These are phyloP conservation scores for Russula ochroleuca DNA, from an alignment of 768 basidiomycete species.

Conservation along the genomic window DNA sequence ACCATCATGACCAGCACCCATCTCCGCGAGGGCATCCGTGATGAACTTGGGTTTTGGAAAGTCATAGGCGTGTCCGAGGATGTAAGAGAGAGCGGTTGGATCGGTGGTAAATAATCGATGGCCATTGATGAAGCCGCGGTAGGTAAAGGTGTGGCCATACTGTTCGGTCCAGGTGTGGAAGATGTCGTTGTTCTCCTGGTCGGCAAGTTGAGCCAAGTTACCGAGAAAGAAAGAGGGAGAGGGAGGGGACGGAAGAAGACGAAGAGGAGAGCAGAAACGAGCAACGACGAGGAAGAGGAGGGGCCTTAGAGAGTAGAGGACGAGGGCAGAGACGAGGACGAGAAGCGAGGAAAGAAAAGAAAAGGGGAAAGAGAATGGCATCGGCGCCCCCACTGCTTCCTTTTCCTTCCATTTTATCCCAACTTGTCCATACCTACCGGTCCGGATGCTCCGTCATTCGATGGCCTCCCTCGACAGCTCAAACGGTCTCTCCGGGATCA, in stretches of 20 bases:
- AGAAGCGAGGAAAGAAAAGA: slow-evolving; percentile 12
- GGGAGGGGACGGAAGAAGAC: slow-evolving; percentile 44
- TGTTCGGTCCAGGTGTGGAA: slow-evolving; percentile 43
- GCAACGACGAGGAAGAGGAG: slow-evolving; percentile 43
- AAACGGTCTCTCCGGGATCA: background rate
- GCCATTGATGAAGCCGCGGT: slow-evolving; percentile 50
- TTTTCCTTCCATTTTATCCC: background rate
- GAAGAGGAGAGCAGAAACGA: slow-evolving; percentile 47
- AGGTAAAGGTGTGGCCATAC: slow-evolving; percentile 50
- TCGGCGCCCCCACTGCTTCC: background rate
- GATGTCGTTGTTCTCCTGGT: slow-evolving; percentile 54
- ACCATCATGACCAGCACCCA: slow-evolving; percentile 49
- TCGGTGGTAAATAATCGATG: slow-evolving; percentile 57
- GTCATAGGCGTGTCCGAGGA: slow-evolving; percentile 52
- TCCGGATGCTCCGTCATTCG: too few relatives aligned
- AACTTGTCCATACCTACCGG: too few relatives aligned
- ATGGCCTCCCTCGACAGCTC: slow-evolving; percentile 1
- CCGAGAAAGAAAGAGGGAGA: slow-evolving; percentile 48
- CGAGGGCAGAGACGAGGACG: slow-evolving; percentile 17
- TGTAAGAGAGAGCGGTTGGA: slow-evolving; percentile 51
- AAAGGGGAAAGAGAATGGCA: slow-evolving; percentile 11
- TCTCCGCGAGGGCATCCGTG: slow-evolving; percentile 46
- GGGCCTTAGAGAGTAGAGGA: slow-evolving; percentile 34
- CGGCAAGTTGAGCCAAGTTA: slow-evolving; percentile 50
- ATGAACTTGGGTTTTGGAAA: slow-evolving; percentile 62